A percentile compares a stretch with the other conserved stretches of the same genome.
These are phyloP conservation scores for Sonneratia alba DNA, from an alignment of 345 rosid species.

Conservation along the genomic window DNA sequence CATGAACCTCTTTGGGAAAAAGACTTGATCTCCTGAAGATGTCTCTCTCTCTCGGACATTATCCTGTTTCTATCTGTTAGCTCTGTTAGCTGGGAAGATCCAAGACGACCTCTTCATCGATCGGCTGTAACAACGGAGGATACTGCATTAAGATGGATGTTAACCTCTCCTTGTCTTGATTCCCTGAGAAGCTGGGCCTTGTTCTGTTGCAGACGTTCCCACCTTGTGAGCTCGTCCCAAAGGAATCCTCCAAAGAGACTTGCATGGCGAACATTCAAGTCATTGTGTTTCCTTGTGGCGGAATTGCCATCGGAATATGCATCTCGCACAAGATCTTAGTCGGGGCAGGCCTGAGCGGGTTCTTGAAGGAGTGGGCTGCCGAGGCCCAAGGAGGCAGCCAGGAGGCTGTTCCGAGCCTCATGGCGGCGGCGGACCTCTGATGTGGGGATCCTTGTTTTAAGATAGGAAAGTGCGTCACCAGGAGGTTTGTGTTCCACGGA, in stretches of 20 bases:
- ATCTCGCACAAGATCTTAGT: constrained; percentile 32
- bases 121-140: constrained; percentile 25
- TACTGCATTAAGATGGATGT: constrained; percentile 17
- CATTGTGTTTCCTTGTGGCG: constrained; percentile 28
- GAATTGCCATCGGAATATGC: constrained; percentile 29
- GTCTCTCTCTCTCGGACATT: constrained; percentile 19
- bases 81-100: constrained; percentile 23
- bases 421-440: constrained; percentile 15
- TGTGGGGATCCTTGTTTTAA: constrained; percentile 25
- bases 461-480: constrained; percentile 24
- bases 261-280: constrained; percentile 27
- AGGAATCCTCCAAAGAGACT: constrained; percentile 17
- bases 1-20: neutral
- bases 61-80: constrained; percentile 18
- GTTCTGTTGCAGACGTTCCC: constrained; percentile 14
- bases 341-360: constrained; percentile 18
- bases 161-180: constrained; percentile 2
- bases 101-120: constrained; percentile 17
- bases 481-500: constrained; percentile 28
- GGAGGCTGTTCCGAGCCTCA: constrained; percentile 15
- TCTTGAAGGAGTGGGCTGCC: constrained; percentile 27
- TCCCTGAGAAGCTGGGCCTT: constrained; percentile 19
- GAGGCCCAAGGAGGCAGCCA: constrained; percentile 1
- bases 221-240: constrained; percentile 13
- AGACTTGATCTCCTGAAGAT: constrained; percentile 3